Evolutionary conservation across 2,329 filamentous ascomycete species (phyloP), one percentile per base, ranked within the genome.

Genomic region (Alternaria dauci): DNA sequence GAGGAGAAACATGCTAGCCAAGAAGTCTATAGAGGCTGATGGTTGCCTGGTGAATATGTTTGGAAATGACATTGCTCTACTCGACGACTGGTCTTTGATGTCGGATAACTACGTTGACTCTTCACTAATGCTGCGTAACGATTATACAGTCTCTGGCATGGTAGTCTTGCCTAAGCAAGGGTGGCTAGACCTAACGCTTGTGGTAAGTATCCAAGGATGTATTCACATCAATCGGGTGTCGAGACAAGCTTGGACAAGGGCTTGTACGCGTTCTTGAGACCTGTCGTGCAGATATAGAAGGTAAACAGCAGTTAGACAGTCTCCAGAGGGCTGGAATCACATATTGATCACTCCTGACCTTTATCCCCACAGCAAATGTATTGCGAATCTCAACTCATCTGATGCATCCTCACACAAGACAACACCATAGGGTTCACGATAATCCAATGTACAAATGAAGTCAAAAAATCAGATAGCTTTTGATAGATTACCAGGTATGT

Each of bases 401-500:
- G 9, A 18, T 14, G 6, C 11, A 23, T 14, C 7, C 20, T 23
- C 39, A 42, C 39, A 23, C 18, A 41, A 20, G 5, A 23, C 30
- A 53, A 32, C 38, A 23, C 4, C 38, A 25, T 26, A 14, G 18
- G 9, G 18, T 1, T 39, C 34, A 47, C n/a, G 2, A 47, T 8
- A n/a, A 25, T 34, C 4, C 30, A 46, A 20, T 28, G 8, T 12
- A 28, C 7, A 25, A 55, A 30, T 4, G 0, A 8, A 36, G 8
- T 36, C 12, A 18, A 44, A 16, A 54, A 54, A 14, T 53, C 55
- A 34, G 14, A 46, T 52, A 50, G 32, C 54, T 58, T 58, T 63
- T 61, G 30, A 51, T 58, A 58, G 41, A 63, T 61, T 58, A 63
- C 54, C 39, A 51, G 47, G 44, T 58, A 63, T 55, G 39, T 52